phyloP scores from a whole-genome alignment of 2,329 filamentous ascomycete genomes.

The Hymenoscyphus salicellus region DNA sequence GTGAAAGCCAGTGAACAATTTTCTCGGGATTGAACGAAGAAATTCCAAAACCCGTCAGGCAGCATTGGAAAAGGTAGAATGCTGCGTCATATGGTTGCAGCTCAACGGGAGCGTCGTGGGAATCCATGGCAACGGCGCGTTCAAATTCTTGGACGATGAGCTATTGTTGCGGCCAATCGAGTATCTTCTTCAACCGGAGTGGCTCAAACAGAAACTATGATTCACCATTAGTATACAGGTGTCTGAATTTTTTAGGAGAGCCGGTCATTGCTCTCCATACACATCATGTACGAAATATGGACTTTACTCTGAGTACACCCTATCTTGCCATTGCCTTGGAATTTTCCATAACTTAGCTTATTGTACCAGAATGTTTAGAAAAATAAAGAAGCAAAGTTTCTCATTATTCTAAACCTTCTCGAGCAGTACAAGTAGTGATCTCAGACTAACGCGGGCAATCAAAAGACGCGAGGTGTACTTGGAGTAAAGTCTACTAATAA shows the following conservation, averaged over 20 bases:
- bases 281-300: too few relatives aligned
- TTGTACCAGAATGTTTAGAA: too few relatives aligned
- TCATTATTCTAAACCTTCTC: too few relatives aligned
- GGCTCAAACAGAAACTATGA: neutral
- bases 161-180: neutral
- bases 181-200: neutral
- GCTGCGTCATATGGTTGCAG: neutral
- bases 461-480: too few relatives aligned
- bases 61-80: neutral
- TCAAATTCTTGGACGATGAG: neutral
- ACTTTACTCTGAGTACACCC: too few relatives aligned
- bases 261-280: too few relatives aligned
- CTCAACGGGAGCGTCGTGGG: neutral
- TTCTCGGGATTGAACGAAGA: neutral
- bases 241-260: neutral
- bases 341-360: too few relatives aligned
- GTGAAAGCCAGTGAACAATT: neutral
- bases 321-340: too few relatives aligned
- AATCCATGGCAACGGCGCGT: neutral
- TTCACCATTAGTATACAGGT: neutral
- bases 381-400: too few relatives aligned
- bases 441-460: too few relatives aligned
- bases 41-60: neutral
- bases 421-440: too few relatives aligned
- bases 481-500: too few relatives aligned